Base-by-base conservation (phyloP, 495 filamentous ascomycete species). In the Staphylotrichum tortipilum region DNA sequence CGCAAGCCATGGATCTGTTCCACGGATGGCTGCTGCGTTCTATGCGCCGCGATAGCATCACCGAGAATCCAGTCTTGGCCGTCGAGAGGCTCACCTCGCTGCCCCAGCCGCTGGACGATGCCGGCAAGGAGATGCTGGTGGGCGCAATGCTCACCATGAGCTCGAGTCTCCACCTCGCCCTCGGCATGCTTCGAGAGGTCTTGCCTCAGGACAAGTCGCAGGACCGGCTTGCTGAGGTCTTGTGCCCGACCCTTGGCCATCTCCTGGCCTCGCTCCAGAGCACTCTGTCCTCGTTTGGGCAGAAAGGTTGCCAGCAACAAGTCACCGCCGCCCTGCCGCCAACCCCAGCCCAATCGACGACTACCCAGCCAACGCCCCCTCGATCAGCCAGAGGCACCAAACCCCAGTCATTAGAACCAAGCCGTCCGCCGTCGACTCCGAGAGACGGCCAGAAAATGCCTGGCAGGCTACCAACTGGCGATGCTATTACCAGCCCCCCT, bases 241-340 rank as follows among this genome's bases (percentile, higher is more conserved):
- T 65, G 12, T 61, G 53, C 29, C 60, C 60, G 10, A 63, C 62
- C 1, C 58, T 65, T 10, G 55, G 58, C 3, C 58, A 57, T n/a
- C 54, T 65, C 6, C 47, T 59, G 8, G 21, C 45, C 21, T 44
- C 54, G 0, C 47, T 65, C 4, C 36, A 54, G 29, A 42, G 38
- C 14, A 58, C 56, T 3, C 28, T 63, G 15, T 37, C 45, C 19
- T 46, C 50, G 2, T 50, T 59, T 51, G 48, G 54, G 17, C 38
- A 31, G 28, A 35, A 14, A 8, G 2, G 17, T 2, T 36, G 17
- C 17, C 12, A 5, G 12, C 29, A 26, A n/a, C 3, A 39, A 26
- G 14, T 46, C 15, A 18, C 21, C 8, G 24, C n/a, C n/a, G n/a
- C n/a, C n/a, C n/a, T n/a, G n/a, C n/a, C n/a, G n/a, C n/a, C n/a